phyloP scores from a whole-genome alignment of 805 yeast species.

The Starmerella lactis-condensi region DNA sequence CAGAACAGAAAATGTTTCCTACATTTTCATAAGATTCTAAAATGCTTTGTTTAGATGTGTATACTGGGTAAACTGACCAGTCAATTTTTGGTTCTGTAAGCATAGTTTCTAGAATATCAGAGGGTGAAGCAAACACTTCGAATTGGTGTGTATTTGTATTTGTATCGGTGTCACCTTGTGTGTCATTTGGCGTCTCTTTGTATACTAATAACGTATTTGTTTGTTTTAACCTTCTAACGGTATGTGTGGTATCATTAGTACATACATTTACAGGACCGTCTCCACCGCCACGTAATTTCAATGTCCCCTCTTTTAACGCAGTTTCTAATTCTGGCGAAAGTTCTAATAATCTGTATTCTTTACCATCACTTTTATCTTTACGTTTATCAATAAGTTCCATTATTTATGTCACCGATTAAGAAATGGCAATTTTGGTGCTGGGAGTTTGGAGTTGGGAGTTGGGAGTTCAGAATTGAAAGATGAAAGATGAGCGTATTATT shows the following conservation, averaged over 20 bases:
- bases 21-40: slow-evolving; percentile 1
- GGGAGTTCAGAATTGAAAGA: too few relatives aligned
- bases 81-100: slow-evolving; percentile 10
- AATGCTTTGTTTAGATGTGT: slow-evolving; percentile 4
- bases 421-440: too few relatives aligned
- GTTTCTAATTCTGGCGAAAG: slow-evolving; percentile 18
- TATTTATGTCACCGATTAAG: too few relatives aligned
- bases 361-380: too few relatives aligned
- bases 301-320: slow-evolving; percentile 11
- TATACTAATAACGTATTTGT: slow-evolving; percentile 61
- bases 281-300: slow-evolving; percentile 6
- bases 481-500: too few relatives aligned
- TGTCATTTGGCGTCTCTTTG: slow-evolving; percentile 9
- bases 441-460: too few relatives aligned
- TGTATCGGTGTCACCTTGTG: not conserved
- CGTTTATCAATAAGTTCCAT: too few relatives aligned
- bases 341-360: slow-evolving; percentile 16
- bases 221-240: slow-evolving; percentile 33
- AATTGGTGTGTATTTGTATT: slow-evolving; percentile 1
- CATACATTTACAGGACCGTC: slow-evolving; percentile 10
- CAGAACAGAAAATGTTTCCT: slow-evolving; percentile 24
- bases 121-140: slow-evolving; percentile 16
- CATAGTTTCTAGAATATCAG: slow-evolving; percentile 16
- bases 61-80: slow-evolving; percentile 16
- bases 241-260: slow-evolving; percentile 11